Evolutionary conservation across 169 alveolate species (phyloP), one percentile per base, ranked within the genome.

Genomic region (Eimeria maxima): DNA sequence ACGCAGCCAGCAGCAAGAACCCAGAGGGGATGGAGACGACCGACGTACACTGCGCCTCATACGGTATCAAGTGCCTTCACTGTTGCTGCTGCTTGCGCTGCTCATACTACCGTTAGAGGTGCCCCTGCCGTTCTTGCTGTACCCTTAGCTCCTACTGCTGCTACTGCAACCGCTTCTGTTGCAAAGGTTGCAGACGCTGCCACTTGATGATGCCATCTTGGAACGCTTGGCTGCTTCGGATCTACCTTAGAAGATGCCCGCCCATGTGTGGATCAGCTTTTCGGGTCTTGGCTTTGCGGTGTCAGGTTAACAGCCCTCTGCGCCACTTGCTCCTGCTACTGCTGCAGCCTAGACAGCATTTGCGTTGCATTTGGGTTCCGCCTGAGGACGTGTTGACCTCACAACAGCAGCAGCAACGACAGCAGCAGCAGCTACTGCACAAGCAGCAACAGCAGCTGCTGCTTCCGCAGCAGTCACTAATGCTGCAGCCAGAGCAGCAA

Each of bases 341-440:
- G 63, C 47, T 86, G 67, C 80, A 86, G 65, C 93, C 80, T 33
- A 47, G 93, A 8, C 93, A 86, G 65, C 45, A 33, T 47, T 42
- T 86, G 67, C 93, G 93, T 38, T 86, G 93, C 93, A 86, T 63
- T 57, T 86, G 93, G 93, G 93, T 86, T 33, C 80, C 93, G 13
- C 93, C 93, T 24, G 93, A 86, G 93, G 93, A 86, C 71, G 93
- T 86, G 80, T 33, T 86, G 65, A 86, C 93, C 63, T 86, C 74
- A 16, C 80, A 29, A 27, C 67, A 60, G 47, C 93, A 86, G 80
- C 91, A 83, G 71, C 91, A 83, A 33, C 42, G 73, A 53, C 91
- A 83, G 50, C 91, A 83, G 73, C 74, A 83, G 55, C 91, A 10
- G 91, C 67, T 42, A 42, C 65, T 78, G 65, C 63, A 45, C 7